These are phyloP conservation scores for Arabidopsis lyrata DNA, from an alignment of 441 rosid genomes.

Conservation along the genomic window DNA sequence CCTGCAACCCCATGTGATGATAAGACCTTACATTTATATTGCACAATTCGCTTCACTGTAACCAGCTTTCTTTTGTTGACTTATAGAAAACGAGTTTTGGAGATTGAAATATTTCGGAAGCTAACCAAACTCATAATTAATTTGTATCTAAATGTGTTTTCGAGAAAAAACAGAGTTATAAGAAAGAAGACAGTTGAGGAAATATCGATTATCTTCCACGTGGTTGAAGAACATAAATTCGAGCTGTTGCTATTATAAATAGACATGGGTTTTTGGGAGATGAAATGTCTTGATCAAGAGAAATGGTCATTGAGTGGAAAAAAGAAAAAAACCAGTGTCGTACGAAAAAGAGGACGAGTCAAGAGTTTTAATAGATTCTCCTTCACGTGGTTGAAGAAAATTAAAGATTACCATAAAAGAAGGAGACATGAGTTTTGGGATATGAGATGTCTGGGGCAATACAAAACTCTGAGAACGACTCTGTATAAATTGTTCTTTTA, in stretches of 20 bases:
- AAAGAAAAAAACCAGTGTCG: conserved; percentile 2
- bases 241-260: conserved; percentile 3
- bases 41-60: background rate
- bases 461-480: conserved; percentile 34
- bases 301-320: too few species aligned
- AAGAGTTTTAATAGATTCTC: conserved; percentile 5
- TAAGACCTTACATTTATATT: conserved; percentile 31
- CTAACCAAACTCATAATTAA: background rate
- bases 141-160: background rate
- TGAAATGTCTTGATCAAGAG: conserved; percentile 34
- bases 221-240: conserved; percentile 20
- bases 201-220: conserved; percentile 30
- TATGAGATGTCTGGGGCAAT: conserved; percentile 33
- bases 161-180: background rate
- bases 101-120: background rate
- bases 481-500: conserved; percentile 12
- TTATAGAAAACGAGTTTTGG: background rate
- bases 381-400: conserved; percentile 31
- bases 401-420: conserved; percentile 22
- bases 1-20: conserved; percentile 40
- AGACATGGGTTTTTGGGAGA: conserved; percentile 16
- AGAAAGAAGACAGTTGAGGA: conserved; percentile 4
- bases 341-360: conserved; percentile 31
- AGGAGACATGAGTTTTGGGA: conserved; percentile 35
- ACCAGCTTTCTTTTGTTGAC: conserved; percentile 13